A percentile compares a stretch with the other conserved stretches of the same genome.
Conservation (phyloP, 371 early-diverging fungal genomes). For the Mucor plumbeus region DNA sequence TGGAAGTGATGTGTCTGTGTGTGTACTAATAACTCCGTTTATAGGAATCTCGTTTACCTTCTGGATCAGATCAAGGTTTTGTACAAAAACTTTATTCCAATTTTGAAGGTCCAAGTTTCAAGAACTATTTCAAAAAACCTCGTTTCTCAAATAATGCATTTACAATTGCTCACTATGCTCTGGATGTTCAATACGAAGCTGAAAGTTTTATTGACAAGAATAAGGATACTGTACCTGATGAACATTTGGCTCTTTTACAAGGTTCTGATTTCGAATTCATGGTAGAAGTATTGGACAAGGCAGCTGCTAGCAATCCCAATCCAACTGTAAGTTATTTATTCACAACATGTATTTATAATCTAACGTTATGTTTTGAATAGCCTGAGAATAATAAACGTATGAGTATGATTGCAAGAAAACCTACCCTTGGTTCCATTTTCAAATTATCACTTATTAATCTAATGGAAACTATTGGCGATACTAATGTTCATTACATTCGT, state of each 20-base stretch:
- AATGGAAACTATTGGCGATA: conserved; percentile 92
- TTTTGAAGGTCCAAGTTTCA: conserved; percentile 71
- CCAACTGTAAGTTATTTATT: conserved; percentile 29
- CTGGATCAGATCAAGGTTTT: conserved; percentile 84
- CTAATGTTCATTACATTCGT: conserved; percentile 96
- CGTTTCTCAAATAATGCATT: conserved; percentile 87
- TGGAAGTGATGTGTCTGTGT: not conserved
- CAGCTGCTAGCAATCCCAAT: conserved; percentile 50
- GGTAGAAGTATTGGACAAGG: conserved; percentile 68
- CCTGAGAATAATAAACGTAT: conserved; percentile 57
- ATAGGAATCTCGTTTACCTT: conserved; percentile 88
- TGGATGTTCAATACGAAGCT: conserved; percentile 87
- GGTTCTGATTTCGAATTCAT: conserved; percentile 76
- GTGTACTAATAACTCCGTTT: conserved; percentile 10
- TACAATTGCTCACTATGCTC: conserved; percentile 91
- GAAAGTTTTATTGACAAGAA: conserved; percentile 99
- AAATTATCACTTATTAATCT: conserved; percentile 85
- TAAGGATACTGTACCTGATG: conserved; percentile 97
- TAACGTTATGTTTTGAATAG: conserved; percentile 11
- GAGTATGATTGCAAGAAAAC: conserved; percentile 71
- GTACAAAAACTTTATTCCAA: conserved; percentile 84
- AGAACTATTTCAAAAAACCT: conserved; percentile 89
- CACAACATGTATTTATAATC: not conserved
- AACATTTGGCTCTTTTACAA: conserved; percentile 77
- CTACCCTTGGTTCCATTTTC: conserved; percentile 88